Conservation (phyloP, 768 basidiomycete species). For the Mycena leptocephala region DNA sequence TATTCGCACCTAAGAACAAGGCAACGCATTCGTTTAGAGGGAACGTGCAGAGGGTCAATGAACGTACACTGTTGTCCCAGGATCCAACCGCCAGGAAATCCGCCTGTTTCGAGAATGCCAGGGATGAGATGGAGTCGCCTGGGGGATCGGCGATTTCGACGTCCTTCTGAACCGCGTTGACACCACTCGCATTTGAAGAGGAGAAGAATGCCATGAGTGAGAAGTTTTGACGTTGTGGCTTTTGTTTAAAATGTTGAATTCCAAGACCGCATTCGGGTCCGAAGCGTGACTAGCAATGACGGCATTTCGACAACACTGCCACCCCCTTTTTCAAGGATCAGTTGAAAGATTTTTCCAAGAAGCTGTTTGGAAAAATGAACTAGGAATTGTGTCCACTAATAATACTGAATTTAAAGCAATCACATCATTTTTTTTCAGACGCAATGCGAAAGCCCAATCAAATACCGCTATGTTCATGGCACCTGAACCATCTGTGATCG, state of each 20-base stretch:
- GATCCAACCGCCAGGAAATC: slow-evolving; percentile 83
- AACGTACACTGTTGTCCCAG: slow-evolving; percentile 82
- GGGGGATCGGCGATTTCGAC: slow-evolving; percentile 76
- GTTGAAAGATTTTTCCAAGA: too few species aligned
- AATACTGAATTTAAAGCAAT: too few species aligned
- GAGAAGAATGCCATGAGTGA: slow-evolving; percentile 35
- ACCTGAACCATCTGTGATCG: too few species aligned
- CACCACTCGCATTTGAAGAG: neutral
- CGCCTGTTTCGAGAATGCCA: slow-evolving; percentile 60
- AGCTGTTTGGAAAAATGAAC: too few species aligned
- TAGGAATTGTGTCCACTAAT: too few species aligned
- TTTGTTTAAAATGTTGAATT: too few species aligned
- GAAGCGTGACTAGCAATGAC: neutral
- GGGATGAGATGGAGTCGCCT: slow-evolving; percentile 75
- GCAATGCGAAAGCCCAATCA: too few species aligned
- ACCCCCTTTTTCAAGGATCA: neutral
- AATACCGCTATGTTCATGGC: too few species aligned
- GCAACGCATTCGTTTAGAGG: neutral
- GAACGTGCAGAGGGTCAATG: too few species aligned
- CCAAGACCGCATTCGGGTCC: neutral
- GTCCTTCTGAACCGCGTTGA: slow-evolving; percentile 59
- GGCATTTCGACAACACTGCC: too few species aligned
- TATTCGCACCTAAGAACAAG: slow-evolving; percentile 69
- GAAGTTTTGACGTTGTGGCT: too few species aligned
- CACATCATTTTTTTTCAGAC: too few species aligned